A percentile compares a stretch with the other conserved stretches of the same genome.
Conservation (phyloP, 1,284 basidiomycete species). For the Heterobasidion annosum region DNA sequence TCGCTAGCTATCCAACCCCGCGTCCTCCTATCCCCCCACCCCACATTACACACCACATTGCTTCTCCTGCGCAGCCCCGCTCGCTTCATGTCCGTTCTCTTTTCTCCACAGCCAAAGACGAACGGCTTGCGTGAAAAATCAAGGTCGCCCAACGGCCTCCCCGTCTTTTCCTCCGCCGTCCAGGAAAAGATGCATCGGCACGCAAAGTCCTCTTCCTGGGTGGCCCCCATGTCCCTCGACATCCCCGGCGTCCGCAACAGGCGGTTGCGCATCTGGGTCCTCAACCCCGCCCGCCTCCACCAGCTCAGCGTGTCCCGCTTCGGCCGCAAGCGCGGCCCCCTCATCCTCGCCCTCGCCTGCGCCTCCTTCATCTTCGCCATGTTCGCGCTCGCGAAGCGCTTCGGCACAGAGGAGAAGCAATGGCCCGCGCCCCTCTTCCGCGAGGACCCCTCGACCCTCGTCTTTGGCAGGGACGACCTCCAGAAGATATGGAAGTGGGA, state of each 20-base stretch:
- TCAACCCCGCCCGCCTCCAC: constrained; percentile 57
- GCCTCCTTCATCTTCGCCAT: constrained; percentile 40
- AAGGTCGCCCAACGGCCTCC: constrained; percentile 39
- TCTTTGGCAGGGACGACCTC: constrained; percentile 70
- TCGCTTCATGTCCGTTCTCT: constrained; percentile 29
- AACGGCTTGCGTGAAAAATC: constrained; percentile 37
- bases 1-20: constrained; percentile 1
- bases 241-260: constrained; percentile 49
- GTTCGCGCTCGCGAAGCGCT: constrained; percentile 51
- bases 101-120: constrained; percentile 38
- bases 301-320: constrained; percentile 48
- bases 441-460: constrained; percentile 65
- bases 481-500: constrained; percentile 93
- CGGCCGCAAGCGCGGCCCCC: constrained; percentile 45
- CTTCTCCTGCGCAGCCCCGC: constrained; percentile 2
- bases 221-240: constrained; percentile 47
- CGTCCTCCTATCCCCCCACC: not conserved
- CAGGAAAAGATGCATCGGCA: constrained; percentile 59
- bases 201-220: constrained; percentile 41
- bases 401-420: constrained; percentile 45
- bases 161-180: constrained; percentile 50
- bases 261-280: constrained; percentile 43
- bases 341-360: constrained; percentile 39
- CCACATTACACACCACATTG: not conserved
- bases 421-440: constrained; percentile 61